A percentile compares a stretch with the other conserved stretches of the same genome.
These are phyloP conservation scores for Brassica hybrid DNA, from an alignment of 441 rosid species.

Conservation along the genomic window DNA sequence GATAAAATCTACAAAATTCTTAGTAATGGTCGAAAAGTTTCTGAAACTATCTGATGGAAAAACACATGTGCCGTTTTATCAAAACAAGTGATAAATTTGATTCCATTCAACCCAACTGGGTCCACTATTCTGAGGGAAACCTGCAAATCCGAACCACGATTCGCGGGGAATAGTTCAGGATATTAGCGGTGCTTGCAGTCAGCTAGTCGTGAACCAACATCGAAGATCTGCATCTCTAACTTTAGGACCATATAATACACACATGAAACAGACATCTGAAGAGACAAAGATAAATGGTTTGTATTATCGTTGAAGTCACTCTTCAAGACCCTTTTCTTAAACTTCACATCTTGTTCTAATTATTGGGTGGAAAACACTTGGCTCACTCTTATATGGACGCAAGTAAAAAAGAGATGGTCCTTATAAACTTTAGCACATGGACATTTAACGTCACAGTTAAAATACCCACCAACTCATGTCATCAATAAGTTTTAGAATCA, in stretches of 20 bases:
- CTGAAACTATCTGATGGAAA: no score
- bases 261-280: conserved; percentile 26
- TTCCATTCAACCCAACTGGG: no score
- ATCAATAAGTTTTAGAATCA: background rate
- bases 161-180: conserved; percentile 73
- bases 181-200: conserved; percentile 95
- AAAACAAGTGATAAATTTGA: no score
- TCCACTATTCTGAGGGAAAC: no score
- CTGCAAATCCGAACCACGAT: no score
- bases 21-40: no score
- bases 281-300: conserved; percentile 24
- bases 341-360: conserved; percentile 38
- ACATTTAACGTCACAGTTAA: conserved; percentile 16
- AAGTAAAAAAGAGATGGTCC: conserved; percentile 38
- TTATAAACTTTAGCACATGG: conserved; percentile 27
- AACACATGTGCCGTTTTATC: no score
- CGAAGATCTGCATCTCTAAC: conserved; percentile 35
- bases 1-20: no score
- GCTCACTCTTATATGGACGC: conserved; percentile 30
- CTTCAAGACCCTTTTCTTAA: conserved; percentile 34
- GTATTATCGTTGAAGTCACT: conserved; percentile 40
- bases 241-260: background rate
- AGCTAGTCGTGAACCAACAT: conserved; percentile 69
- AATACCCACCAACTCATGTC: conserved; percentile 8
- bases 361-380: conserved; percentile 38